Conservation (phyloP, 345 rosid species). For the Cochlearia excelsa region DNA sequence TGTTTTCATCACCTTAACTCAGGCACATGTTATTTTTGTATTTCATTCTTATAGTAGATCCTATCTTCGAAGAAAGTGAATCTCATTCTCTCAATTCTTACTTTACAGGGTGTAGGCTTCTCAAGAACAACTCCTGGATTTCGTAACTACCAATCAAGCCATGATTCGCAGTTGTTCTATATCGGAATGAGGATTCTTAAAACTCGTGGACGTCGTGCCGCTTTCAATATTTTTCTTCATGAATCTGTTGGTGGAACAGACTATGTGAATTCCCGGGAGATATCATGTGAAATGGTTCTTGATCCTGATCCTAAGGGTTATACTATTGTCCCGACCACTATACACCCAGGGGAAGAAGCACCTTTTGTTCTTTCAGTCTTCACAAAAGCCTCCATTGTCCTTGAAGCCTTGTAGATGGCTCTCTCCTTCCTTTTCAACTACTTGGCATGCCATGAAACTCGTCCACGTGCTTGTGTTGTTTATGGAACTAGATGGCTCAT, state of each 20-base stretch:
- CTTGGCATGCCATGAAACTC: slow-evolving; percentile 29
- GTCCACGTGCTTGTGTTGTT: slow-evolving; percentile 43
- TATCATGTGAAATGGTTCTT: slow-evolving; percentile 99
- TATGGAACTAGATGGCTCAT: slow-evolving; percentile 25
- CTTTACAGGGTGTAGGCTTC: slow-evolving; percentile 87
- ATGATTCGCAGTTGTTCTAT: slow-evolving; percentile 89
- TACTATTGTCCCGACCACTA: slow-evolving; percentile 97
- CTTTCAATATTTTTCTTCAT: slow-evolving; percentile 87
- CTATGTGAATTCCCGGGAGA: slow-evolving; percentile 98
- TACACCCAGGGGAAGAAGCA: slow-evolving; percentile 99
- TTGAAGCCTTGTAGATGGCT: slow-evolving; percentile 68
- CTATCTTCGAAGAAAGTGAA: background rate
- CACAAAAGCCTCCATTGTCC: slow-evolving; percentile 76
- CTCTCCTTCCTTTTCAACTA: slow-evolving; percentile 28
- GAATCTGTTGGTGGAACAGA: slow-evolving; percentile 99
- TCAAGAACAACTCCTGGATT: slow-evolving; percentile 96
- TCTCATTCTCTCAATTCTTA: slow-evolving; percentile 16
- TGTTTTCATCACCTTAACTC: slow-evolving; percentile 94
- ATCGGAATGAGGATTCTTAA: slow-evolving; percentile 98
- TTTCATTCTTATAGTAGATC: slow-evolving; percentile 7
- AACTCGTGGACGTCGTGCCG: slow-evolving; percentile 97
- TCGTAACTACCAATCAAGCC: slow-evolving; percentile 90
- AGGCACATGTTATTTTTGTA: slow-evolving; percentile 46
- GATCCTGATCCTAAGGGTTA: slow-evolving; percentile 99
- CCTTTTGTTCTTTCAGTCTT: slow-evolving; percentile 97